Conservation (phyloP, 345 rosid genomes). For the Boechera stricta region DNA sequence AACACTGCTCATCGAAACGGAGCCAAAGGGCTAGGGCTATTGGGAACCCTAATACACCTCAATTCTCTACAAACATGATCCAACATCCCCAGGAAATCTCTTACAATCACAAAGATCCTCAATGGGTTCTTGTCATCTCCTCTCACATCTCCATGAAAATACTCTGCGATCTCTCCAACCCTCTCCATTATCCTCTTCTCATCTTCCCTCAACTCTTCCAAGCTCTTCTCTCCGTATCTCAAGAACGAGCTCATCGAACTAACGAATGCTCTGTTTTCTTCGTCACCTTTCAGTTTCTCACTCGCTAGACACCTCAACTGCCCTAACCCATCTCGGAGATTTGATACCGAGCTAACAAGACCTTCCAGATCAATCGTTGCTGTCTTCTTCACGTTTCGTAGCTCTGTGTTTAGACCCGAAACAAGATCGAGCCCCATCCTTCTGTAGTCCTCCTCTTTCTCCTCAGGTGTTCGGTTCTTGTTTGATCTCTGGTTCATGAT, state of each 20-base stretch:
- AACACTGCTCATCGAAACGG: slow-evolving; percentile 62
- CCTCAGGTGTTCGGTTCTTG: slow-evolving; percentile 64
- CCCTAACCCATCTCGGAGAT: slow-evolving; percentile 68
- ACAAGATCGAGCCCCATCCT: slow-evolving; percentile 95
- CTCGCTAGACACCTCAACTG: slow-evolving; percentile 56
- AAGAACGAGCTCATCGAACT: slow-evolving; percentile 65
- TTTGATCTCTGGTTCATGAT: slow-evolving; percentile 62
- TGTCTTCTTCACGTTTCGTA: slow-evolving; percentile 89
- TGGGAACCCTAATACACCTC: slow-evolving; percentile 65
- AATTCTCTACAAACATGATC: slow-evolving; percentile 93
- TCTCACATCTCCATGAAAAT: slow-evolving; percentile 88
- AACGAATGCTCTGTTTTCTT: slow-evolving; percentile 58
- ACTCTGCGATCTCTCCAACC: slow-evolving; percentile 84
- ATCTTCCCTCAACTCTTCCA: slow-evolving; percentile 70
- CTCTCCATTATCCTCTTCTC: slow-evolving; percentile 71
- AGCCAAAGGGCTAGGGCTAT: slow-evolving; percentile 73
- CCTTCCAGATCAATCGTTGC: slow-evolving; percentile 88
- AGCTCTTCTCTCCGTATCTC: slow-evolving; percentile 60
- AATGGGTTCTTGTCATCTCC: slow-evolving; percentile 90
- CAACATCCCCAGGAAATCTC: slow-evolving; percentile 94
- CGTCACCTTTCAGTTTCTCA: slow-evolving; percentile 51
- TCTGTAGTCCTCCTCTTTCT: slow-evolving; percentile 85
- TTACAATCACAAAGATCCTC: slow-evolving; percentile 91
- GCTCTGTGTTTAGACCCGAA: slow-evolving; percentile 78
- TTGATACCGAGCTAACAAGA: slow-evolving; percentile 80